Evolutionary conservation across 495 filamentous ascomycete species (phyloP).

Genomic region (Xylaria palmicola): DNA sequence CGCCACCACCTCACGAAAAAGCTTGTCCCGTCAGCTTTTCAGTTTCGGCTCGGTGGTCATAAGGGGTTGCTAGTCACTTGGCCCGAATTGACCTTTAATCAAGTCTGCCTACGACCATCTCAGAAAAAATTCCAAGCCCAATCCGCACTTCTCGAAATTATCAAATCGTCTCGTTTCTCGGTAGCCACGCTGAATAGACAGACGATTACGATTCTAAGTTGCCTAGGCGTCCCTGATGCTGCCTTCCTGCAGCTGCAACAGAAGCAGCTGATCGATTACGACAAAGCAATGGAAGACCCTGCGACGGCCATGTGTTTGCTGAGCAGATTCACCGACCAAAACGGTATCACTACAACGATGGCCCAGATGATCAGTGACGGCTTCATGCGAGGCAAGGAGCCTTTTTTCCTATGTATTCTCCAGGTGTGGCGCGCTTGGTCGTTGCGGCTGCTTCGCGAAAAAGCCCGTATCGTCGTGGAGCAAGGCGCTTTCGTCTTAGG

Average conservation of each 20-base stretch:
- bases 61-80: conserved; percentile 84
- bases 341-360: conserved; percentile 71
- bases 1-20: conserved; percentile 58
- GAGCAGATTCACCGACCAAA: conserved; percentile 76
- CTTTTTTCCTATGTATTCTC: conserved; percentile 75
- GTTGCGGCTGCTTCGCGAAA: conserved; percentile 84
- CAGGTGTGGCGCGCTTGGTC: conserved; percentile 80
- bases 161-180: conserved; percentile 72
- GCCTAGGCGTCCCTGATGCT: conserved; percentile 66
- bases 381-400: conserved; percentile 74
- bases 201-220: conserved; percentile 78
- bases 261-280: conserved; percentile 61
- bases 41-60: conserved; percentile 87
- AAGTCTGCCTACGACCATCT: conserved; percentile 75
- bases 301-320: conserved; percentile 63
- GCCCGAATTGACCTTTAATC: conserved; percentile 55
- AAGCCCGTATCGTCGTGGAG: conserved; percentile 80
- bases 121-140: conserved; percentile 83
- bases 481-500: conserved; percentile 87
- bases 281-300: conserved; percentile 65
- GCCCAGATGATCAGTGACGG: conserved; percentile 74
- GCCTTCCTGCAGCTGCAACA: conserved; percentile 68
- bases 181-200: conserved; percentile 83
- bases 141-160: conserved; percentile 76
- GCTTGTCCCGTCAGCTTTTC: conserved; percentile 73